These are phyloP conservation scores for Myriosclerotinia duriaeana DNA, from an alignment of 2,329 filamentous ascomycete species.

Conservation along the genomic window DNA sequence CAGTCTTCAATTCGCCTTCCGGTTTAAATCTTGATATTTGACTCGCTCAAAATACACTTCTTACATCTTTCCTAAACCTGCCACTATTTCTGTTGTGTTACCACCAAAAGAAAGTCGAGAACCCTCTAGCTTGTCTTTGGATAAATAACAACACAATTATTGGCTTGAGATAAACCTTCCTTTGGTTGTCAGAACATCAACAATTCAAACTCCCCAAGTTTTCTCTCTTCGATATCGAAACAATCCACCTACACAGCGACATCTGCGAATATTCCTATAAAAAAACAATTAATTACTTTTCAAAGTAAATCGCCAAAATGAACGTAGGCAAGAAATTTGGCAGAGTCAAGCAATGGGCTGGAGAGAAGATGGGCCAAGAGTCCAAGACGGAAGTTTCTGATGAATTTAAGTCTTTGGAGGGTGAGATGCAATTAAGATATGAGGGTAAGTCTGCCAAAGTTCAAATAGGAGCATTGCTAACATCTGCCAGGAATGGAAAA, in stretches of 20 bases:
- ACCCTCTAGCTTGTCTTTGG: conserved; percentile 1
- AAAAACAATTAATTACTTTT: not conserved
- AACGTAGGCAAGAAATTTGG: conserved; percentile 75
- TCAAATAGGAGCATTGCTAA: conserved; percentile 26
- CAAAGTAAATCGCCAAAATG: conserved; percentile 35
- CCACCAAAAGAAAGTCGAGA: not conserved
- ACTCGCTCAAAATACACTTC: not conserved
- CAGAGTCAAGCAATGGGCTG: conserved; percentile 96
- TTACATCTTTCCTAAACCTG: conserved; percentile 4
- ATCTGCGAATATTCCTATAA: not conserved
- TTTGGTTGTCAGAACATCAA: conserved; percentile 8
- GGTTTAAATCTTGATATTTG: not conserved
- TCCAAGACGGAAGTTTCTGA: conserved; percentile 83
- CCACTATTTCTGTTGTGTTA: not conserved
- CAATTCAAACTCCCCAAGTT: not conserved
- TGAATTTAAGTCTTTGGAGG: conserved; percentile 86
- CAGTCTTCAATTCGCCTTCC: conserved; percentile 15
- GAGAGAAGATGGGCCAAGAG: conserved; percentile 92
- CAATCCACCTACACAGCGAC: not conserved
- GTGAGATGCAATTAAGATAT: conserved; percentile 84
- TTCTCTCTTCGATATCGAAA: not conserved
- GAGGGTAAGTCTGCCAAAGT: conserved; percentile 63
- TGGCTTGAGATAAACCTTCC: not conserved
- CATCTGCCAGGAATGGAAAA: conserved; percentile 77
- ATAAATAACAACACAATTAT: conserved; percentile 14